Percentiles rank a stretch among this genome's conserved stretches.
Evolutionary conservation across 345 rosid genomes (phyloP).

Genomic region (Salix suchowensis): DNA sequence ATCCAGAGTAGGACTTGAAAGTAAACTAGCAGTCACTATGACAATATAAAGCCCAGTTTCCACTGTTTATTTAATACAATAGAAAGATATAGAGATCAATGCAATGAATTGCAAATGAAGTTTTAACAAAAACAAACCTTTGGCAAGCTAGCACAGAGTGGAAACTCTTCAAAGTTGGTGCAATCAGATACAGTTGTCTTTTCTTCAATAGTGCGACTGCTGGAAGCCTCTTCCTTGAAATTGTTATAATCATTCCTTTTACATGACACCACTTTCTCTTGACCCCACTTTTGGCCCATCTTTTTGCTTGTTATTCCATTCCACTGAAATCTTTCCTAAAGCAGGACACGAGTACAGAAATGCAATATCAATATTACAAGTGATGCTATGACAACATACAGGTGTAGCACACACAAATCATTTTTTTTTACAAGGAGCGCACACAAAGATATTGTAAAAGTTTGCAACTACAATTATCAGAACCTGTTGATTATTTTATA

Average conservation of each 20-base stretch:
- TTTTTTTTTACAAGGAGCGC: not conserved
- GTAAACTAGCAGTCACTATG: not conserved
- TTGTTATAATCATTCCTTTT: slow-evolving; percentile 40
- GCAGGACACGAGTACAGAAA: slow-evolving; percentile 15
- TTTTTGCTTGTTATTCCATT: slow-evolving; percentile 82
- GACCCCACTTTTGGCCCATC: slow-evolving; percentile 94
- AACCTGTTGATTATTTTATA: not conserved
- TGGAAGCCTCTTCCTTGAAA: slow-evolving; percentile 38
- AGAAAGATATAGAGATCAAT: not conserved
- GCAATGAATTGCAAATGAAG: not conserved
- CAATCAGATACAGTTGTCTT: slow-evolving; percentile 24
- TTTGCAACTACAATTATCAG: not conserved
- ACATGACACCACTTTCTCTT: slow-evolving; percentile 45
- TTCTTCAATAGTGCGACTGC: slow-evolving; percentile 32
- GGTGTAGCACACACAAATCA: not conserved
- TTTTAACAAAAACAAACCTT: slow-evolving; percentile 47
- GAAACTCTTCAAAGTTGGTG: slow-evolving; percentile 56
- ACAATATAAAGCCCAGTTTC: not conserved
- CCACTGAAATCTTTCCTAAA: slow-evolving; percentile 65
- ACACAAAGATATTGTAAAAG: not conserved
- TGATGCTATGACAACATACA: not conserved
- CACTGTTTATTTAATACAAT: not conserved
- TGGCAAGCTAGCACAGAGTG: slow-evolving; percentile 51
- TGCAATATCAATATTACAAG: not conserved
- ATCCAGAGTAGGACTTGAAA: not conserved